Conservation (phyloP, 208 protist species). For the Phytomonas sp. region DNA sequence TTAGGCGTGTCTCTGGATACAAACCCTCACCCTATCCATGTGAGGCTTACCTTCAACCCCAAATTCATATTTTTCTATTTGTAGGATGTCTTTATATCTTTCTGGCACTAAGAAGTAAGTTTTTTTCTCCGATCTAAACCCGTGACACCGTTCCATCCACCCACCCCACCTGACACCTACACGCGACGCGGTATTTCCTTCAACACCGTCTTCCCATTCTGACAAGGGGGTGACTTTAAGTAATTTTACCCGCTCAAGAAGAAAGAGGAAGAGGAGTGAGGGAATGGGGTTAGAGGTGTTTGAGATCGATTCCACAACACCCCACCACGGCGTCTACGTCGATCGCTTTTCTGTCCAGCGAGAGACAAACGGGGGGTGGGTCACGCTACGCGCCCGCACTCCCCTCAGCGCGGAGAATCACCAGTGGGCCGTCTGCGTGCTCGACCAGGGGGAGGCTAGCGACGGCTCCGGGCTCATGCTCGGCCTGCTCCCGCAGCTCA, state of each 20-base stretch:
- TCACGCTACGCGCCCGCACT: constrained; percentile 69
- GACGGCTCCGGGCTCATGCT: constrained; percentile 88
- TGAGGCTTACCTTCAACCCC: not conserved
- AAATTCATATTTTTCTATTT: constrained; percentile 8
- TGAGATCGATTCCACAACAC: constrained; percentile 70
- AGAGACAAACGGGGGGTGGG: constrained; percentile 87
- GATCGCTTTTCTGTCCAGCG: constrained; percentile 53
- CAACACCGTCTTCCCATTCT: not conserved
- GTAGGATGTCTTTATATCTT: not conserved
- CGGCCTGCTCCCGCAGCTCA: constrained; percentile 71
- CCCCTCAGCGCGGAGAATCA: constrained; percentile 62
- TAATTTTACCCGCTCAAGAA: not conserved
- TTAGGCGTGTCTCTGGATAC: not conserved
- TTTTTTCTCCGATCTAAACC: not conserved
- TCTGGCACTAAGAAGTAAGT: not conserved
- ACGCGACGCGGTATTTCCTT: not conserved
- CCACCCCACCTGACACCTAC: not conserved
- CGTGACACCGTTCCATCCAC: not conserved
- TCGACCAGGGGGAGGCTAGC: constrained; percentile 84
- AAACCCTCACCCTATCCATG: not conserved
- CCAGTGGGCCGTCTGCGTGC: constrained; percentile 81
- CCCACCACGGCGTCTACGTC: constrained; percentile 79
- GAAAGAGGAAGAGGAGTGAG: not conserved
- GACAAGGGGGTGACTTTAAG: not conserved
- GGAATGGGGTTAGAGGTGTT: constrained; percentile 75